phyloP scores from a whole-genome alignment of 495 filamentous ascomycete genomes.

The Lepidopterella palustris region DNA sequence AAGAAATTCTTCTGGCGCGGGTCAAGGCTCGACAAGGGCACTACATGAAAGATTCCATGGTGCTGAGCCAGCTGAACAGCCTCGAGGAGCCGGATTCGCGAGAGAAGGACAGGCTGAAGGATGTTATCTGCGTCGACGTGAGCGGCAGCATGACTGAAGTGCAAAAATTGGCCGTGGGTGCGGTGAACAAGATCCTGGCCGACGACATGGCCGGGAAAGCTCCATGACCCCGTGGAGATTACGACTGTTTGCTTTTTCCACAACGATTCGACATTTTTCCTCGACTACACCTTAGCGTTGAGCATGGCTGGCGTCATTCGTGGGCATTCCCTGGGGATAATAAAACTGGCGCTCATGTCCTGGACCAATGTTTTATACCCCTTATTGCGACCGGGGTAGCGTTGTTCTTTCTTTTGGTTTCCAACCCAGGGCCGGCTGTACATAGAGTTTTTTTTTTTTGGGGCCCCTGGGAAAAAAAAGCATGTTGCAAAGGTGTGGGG shows the following conservation, averaged over 20 bases:
- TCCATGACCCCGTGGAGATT: background rate
- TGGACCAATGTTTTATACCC: conserved; percentile 22
- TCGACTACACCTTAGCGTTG: conserved; percentile 12
- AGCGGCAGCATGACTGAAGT: conserved; percentile 58
- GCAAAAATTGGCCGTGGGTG: conserved; percentile 47
- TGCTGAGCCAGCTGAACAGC: conserved; percentile 81
- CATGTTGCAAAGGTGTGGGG: background rate
- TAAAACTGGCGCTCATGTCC: conserved; percentile 20
- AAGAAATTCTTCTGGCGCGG: conserved; percentile 65
- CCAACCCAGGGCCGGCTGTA: background rate
- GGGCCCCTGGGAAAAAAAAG: background rate
- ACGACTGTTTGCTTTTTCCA: conserved; percentile 3
- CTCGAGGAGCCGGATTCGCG: conserved; percentile 72
- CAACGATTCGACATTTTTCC: background rate
- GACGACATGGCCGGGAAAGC: conserved; percentile 1
- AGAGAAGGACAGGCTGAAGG: conserved; percentile 52
- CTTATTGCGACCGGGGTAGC: conserved; percentile 4
- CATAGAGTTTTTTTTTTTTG: too few species aligned
- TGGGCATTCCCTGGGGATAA: conserved; percentile 6
- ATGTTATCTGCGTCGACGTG: conserved; percentile 81
- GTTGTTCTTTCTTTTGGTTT: background rate
- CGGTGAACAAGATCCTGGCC: conserved; percentile 15
- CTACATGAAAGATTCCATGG: conserved; percentile 97
- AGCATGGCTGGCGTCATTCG: conserved; percentile 15
- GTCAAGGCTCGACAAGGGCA: conserved; percentile 70